A percentile compares a stretch with the other conserved stretches of the same genome.
Evolutionary conservation across 225 moss, liverwort and hornwort species (phyloP).

Genomic region (Marchantia paleacea): DNA sequence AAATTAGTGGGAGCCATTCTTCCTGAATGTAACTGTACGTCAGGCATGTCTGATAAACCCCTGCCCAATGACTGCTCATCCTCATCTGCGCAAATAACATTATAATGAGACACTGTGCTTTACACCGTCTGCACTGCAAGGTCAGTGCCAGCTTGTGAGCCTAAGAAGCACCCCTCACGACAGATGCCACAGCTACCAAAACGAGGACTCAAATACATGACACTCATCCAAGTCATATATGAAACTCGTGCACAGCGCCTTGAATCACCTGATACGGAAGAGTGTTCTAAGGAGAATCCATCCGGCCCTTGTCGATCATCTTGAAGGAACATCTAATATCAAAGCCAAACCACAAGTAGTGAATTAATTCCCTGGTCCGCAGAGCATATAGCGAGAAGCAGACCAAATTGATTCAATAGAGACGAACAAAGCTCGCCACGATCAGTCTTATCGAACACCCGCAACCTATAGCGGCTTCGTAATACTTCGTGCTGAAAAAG

Average conservation of each 20-base stretch:
- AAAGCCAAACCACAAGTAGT: background rate
- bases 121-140: background rate
- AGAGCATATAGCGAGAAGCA: background rate
- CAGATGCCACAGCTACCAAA: background rate
- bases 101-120: background rate
- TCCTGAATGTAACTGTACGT: slow-evolving; percentile 28
- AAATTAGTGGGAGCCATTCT: slow-evolving; percentile 33
- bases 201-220: background rate
- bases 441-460: background rate
- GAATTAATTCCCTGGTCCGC: background rate
- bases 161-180: background rate
- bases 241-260: background rate
- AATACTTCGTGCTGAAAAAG: background rate
- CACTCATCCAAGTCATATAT: background rate
- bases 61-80: slow-evolving; percentile 35
- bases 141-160: background rate
- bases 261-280: slow-evolving; percentile 24
- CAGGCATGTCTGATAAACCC: slow-evolving; percentile 30
- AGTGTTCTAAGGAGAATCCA: slow-evolving; percentile 31
- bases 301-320: slow-evolving; percentile 37
- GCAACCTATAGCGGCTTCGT: background rate
- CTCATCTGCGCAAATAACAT: slow-evolving; percentile 18
- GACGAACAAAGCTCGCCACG: background rate
- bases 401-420: background rate
- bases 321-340: slow-evolving; percentile 17